These are phyloP conservation scores for Sequoiadendron giganteum DNA, from an alignment of 75 land plant species.

Conservation along the genomic window DNA sequence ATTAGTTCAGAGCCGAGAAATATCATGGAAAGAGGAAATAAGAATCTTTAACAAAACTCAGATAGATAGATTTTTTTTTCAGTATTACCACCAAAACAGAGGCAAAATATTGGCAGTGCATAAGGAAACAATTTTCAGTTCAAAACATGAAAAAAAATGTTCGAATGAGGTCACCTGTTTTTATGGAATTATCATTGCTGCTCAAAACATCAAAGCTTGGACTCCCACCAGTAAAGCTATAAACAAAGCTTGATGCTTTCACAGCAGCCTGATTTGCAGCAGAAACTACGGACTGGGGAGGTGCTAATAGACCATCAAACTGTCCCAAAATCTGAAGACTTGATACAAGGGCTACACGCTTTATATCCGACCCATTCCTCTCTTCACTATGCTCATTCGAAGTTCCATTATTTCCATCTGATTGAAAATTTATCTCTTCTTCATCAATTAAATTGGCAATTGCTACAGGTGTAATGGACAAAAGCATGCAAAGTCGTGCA, in stretches of 20 bases:
- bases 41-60: neutral
- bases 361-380: constrained; percentile 21
- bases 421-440: constrained; percentile 25
- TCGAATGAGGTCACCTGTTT: constrained; percentile 31
- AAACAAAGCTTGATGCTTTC: constrained; percentile 51
- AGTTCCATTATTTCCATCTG: neutral
- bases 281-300: constrained; percentile 51
- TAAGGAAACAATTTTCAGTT: constrained; percentile 3
- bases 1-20: neutral
- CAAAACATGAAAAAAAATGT: neutral
- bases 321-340: constrained; percentile 70
- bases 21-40: neutral
- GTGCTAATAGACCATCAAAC: constrained; percentile 58
- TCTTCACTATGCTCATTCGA: constrained; percentile 21
- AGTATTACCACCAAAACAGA: neutral
- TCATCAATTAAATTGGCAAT: constrained; percentile 53
- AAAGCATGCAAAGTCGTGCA: constrained; percentile 75
- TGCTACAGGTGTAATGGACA: constrained; percentile 73
- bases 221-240: constrained; percentile 25
- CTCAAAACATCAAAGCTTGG: constrained; percentile 16
- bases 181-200: constrained; percentile 19
- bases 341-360: constrained; percentile 54
- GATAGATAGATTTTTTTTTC: neutral
- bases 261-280: constrained; percentile 72
- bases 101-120: neutral